Percentiles rank a stretch among this genome's conserved stretches.
Evolutionary conservation across 352 stramenopile species (phyloP).

Genomic region (Phytophthora agathidicida): DNA sequence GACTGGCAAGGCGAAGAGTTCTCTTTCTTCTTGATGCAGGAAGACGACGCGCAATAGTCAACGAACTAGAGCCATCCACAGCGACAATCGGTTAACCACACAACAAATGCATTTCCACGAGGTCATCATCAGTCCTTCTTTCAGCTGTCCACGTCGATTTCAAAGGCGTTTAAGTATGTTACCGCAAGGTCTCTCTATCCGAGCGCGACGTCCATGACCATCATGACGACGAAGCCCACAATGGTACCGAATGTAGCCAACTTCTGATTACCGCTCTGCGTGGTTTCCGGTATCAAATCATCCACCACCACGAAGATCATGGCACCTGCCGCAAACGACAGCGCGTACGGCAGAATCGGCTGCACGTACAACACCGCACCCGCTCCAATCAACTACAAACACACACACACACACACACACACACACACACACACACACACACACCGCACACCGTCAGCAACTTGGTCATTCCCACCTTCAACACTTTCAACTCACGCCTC

Average conservation of each 20-base stretch:
- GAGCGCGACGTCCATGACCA: slow-evolving; percentile 89
- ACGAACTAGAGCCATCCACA: slow-evolving; percentile 9
- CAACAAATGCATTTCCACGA: slow-evolving; percentile 31
- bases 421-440: slow-evolving; percentile 16
- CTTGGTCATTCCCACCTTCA: background rate
- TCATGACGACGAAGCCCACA: slow-evolving; percentile 93
- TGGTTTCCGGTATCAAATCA: slow-evolving; percentile 90
- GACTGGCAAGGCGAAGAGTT: slow-evolving; percentile 42
- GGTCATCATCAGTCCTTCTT: background rate
- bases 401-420: slow-evolving; percentile 16
- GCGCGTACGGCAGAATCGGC: slow-evolving; percentile 88
- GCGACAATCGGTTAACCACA: slow-evolving; percentile 15
- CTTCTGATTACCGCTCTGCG: slow-evolving; percentile 90
- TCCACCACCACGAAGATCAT: slow-evolving; percentile 95
- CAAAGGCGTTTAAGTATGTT: slow-evolving; percentile 17
- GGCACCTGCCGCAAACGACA: slow-evolving; percentile 90
- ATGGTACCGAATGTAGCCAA: slow-evolving; percentile 87
- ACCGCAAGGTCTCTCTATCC: slow-evolving; percentile 47
- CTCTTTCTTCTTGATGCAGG: slow-evolving; percentile 60
- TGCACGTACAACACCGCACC: slow-evolving; percentile 86
- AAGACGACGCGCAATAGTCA: slow-evolving; percentile 28
- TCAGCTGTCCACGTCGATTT: background rate
- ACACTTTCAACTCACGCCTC: slow-evolving; percentile 58
- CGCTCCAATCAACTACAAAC: slow-evolving; percentile 76
- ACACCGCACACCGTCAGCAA: slow-evolving; percentile 9